Evolutionary conservation across 352 stramenopile genomes (phyloP).

Genomic region (Peronosclerospora sorghi): DNA sequence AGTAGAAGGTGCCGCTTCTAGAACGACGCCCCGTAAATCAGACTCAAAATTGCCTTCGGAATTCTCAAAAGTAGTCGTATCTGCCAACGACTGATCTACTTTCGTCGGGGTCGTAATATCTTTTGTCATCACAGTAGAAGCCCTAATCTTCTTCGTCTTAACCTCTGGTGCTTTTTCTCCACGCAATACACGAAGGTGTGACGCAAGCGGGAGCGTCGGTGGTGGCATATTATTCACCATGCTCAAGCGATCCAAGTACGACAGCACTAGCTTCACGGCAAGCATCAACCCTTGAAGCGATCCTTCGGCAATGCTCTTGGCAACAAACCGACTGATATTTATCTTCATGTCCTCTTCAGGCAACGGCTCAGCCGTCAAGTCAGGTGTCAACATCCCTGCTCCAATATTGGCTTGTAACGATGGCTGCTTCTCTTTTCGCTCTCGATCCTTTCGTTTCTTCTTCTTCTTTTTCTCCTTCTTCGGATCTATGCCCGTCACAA

Average conservation of each 20-base stretch:
- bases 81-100: conserved; percentile 16
- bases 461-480: conserved; percentile 80
- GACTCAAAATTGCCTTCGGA: conserved; percentile 20
- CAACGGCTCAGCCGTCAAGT: conserved; percentile 52
- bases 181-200: conserved; percentile 64
- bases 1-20: conserved; percentile 16
- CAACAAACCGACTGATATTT: conserved; percentile 70
- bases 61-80: conserved; percentile 11
- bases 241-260: conserved; percentile 25
- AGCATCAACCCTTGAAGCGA: conserved; percentile 69
- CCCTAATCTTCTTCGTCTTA: conserved; percentile 11
- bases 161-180: conserved; percentile 52
- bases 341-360: conserved; percentile 37
- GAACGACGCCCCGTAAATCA: conserved; percentile 21
- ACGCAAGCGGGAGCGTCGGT: conserved; percentile 36
- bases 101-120: conserved; percentile 24
- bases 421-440: conserved; percentile 59
- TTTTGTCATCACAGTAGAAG: conserved; percentile 11
- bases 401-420: conserved; percentile 22
- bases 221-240: conserved; percentile 5
- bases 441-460: conserved; percentile 74
- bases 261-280: conserved; percentile 55
- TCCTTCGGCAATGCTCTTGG: conserved; percentile 60
- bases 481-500: conserved; percentile 64
- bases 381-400: conserved; percentile 55